Evolutionary conservation across 2,329 filamentous ascomycete genomes (phyloP).

Genomic region (Trichoderma oligosporum): DNA sequence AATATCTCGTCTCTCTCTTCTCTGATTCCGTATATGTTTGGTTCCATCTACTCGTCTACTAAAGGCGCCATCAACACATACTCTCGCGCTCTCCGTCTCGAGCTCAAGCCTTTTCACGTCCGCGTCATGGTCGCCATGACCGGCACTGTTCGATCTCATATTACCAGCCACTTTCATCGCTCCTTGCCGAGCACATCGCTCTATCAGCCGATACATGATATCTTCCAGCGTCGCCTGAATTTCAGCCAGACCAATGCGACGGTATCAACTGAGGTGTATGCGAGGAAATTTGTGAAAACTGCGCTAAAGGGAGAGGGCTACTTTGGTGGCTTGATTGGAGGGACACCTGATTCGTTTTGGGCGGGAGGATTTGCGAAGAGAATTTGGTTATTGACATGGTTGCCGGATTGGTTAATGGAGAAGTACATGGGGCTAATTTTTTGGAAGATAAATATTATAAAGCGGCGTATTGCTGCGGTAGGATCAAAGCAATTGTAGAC

Average conservation of each 20-base stretch:
- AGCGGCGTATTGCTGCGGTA: conserved; percentile 22
- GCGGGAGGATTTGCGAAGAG: conserved; percentile 31
- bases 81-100: conserved; percentile 51
- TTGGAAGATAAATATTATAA: conserved; percentile 28
- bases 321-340: conserved; percentile 33
- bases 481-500: no score
- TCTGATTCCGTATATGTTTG: conserved; percentile 51
- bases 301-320: conserved; percentile 41
- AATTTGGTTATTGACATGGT: conserved; percentile 28
- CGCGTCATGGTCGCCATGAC: conserved; percentile 56
- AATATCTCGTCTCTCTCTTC: conserved; percentile 53
- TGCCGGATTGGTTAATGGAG: conserved; percentile 33
- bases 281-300: conserved; percentile 39
- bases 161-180: conserved; percentile 41
- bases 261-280: conserved; percentile 43
- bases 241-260: conserved; percentile 49
- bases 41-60: conserved; percentile 51
- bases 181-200: conserved; percentile 44
- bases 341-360: conserved; percentile 35
- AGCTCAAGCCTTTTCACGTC: conserved; percentile 52
- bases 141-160: conserved; percentile 51
- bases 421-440: conserved; percentile 28
- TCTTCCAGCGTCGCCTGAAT: conserved; percentile 44
- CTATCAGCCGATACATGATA: conserved; percentile 43
- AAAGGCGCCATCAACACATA: conserved; percentile 54